Base-by-base conservation (phyloP, 371 early-diverging fungal species). In the Saksenaea vasiformis region DNA sequence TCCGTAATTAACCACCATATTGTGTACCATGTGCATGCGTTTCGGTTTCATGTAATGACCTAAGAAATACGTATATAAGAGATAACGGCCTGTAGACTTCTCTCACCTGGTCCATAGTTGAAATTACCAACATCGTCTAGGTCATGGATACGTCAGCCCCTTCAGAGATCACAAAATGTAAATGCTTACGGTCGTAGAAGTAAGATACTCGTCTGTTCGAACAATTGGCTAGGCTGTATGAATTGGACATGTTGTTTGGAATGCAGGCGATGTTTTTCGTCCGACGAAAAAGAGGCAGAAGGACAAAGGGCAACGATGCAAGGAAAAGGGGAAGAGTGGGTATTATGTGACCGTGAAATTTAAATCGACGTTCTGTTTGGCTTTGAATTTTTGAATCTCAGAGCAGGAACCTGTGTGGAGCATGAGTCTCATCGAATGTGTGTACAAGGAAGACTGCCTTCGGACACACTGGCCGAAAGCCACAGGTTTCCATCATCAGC, bases 11-110 rank as follows among this genome's bases (percentile, higher is more conserved):
- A 96, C 83, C 37, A 99, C 94, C 61, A 99, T 85, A 70, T 94
- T 94, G 79, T 99, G 98, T 28, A 98, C 95, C 90, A 99, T 93
- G 59, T 95, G 93, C 76, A 99, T 93, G 64, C 99, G 89, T 58
- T 97, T 95, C 10, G 99, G 99, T 73, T 99, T 99, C 99, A 99
- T 99, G 5, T 99, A 99, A 71, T 99, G 99, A 17, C 89, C 88
- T 80, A 56, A 15, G 19, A 36, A 15, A 31, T 38, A 54, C n/a
- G 51, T 37, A 19, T 17, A 67, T 61, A 60, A 44, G 31, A 8
- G 17, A n/a, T 24, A 60, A 54, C 11, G 19, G 19, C 54, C 24
- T 27, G 38, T 14, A 7, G 1, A 19, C 54, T 60, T 34, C 13
- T 34, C 59, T 67, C 80, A 82, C 90, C 91, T 72, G 91, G 88